Evolutionary conservation across 2,329 filamentous ascomycete genomes (phyloP), one percentile per base, ranked within the genome.

Genomic region (Emergomyces orientalis): DNA sequence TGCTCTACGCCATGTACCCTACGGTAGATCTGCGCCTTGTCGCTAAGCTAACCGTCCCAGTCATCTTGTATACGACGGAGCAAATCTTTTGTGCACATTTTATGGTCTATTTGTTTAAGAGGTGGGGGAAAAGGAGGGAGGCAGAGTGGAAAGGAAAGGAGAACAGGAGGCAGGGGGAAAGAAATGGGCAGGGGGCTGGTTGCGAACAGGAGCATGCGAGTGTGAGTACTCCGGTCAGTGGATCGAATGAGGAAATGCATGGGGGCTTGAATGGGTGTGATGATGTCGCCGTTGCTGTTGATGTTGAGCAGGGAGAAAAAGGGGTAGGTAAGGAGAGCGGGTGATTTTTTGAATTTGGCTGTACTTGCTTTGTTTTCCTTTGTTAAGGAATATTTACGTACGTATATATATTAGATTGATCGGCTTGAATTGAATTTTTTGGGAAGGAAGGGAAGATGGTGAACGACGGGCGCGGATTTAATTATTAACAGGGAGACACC

Each of bases 1-100:
- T 90, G 34, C 80, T 84, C 59, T 83, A 84, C 39, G 83, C 87
- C 63, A 89, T 90, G 83, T 90, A 73, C 70, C 62, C 67, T 3
- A 69, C 69, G 1, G 61, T 75, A 34, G 71, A 74, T 60, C 64
- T 76, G 5, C 73, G 69, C 39, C 66, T 69, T 32, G 74, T 75
- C 63, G 72, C 74, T 2, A 75, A 73, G 60, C 74, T 72, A 2
- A 76, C 74, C 0, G 71, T 77, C 11, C 73, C 74, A 3, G 73
- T 76, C 13, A 60, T 76, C 63, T 64, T 76, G 47, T 77, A 75
- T 64, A 76, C 74, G 30, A 75, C 73, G 1, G 73, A 77, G 66
- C 74, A 76, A 64, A 71, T 76, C 9, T 75, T 72, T 32, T 73
- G 74, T 37, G 75, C 74, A 13, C 71, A 75, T 67, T 73, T 76